Conservation (phyloP, 169 alveolate genomes). For the Eimeria acervulina region DNA sequence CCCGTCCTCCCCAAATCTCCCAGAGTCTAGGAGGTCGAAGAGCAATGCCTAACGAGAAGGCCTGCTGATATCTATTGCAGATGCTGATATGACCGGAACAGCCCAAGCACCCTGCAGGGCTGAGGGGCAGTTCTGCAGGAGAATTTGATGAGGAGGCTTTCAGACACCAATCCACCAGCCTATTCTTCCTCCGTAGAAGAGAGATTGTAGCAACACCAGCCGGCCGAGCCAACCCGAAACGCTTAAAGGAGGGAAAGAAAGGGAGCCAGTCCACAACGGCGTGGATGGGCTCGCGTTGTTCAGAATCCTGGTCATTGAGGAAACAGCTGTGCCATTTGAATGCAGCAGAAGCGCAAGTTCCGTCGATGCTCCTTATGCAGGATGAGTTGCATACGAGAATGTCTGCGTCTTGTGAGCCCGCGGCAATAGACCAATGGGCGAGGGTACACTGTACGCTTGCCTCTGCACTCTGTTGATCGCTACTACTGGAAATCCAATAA, state of each 20-base stretch:
- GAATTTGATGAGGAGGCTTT: background rate
- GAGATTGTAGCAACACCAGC: background rate
- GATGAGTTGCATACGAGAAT: background rate
- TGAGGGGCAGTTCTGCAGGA: background rate
- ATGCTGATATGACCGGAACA: background rate
- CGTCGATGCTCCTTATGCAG: background rate
- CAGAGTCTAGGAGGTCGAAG: background rate
- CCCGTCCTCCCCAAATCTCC: background rate
- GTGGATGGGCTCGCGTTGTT: background rate
- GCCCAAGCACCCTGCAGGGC: background rate
- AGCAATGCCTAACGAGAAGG: background rate
- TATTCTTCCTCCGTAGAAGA: background rate
- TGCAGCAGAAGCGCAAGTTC: background rate
- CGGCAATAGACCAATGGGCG: background rate
- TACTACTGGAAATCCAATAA: background rate
- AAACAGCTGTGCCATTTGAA: background rate
- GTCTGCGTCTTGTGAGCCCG: background rate
- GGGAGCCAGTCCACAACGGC: background rate
- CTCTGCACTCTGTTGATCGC: background rate
- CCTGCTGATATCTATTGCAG: background rate
- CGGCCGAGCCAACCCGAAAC: too few relatives aligned
- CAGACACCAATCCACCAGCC: background rate
- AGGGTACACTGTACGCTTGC: background rate
- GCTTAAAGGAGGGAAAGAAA: background rate
- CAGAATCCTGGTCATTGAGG: background rate